Percentiles rank a stretch among this genome's conserved stretches.
These are phyloP conservation scores for Umbellularia californica DNA, from an alignment of 164 flowering plant species.

Conservation along the genomic window DNA sequence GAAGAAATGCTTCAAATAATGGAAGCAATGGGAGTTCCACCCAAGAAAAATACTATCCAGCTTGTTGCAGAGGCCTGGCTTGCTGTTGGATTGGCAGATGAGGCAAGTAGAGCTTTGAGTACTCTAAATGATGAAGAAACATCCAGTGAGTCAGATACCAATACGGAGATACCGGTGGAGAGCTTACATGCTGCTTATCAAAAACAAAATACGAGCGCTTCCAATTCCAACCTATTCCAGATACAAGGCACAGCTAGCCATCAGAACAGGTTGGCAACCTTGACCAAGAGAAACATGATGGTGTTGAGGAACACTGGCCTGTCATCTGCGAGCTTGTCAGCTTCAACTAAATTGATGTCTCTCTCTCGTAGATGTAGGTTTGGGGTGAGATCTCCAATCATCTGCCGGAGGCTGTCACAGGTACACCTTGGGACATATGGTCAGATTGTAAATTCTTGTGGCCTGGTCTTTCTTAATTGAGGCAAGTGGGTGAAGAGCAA, in stretches of 20 bases:
- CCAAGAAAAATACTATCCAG: constrained; percentile 45
- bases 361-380: constrained; percentile 23
- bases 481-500: background rate
- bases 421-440: constrained; percentile 24
- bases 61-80: constrained; percentile 77
- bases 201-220: constrained; percentile 22
- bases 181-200: constrained; percentile 18
- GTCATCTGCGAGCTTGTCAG: constrained; percentile 22
- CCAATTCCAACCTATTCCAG: constrained; percentile 23
- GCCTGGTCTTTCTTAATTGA: constrained; percentile 32
- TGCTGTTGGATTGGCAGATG: constrained; percentile 46
- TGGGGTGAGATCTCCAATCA: constrained; percentile 25
- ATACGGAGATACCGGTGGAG: constrained; percentile 13
- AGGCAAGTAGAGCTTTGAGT: constrained; percentile 44
- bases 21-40: constrained; percentile 47
- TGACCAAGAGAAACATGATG: constrained; percentile 26
- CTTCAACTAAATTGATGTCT: constrained; percentile 28
- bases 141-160: constrained; percentile 1
- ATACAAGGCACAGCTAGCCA: constrained; percentile 16
- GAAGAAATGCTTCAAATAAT: constrained; percentile 69
- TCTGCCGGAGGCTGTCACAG: constrained; percentile 28
- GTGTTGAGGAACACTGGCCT: constrained; percentile 23
- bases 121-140: constrained; percentile 13
- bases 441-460: constrained; percentile 27
- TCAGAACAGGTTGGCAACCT: constrained; percentile 18